Evolutionary conservation across 306 rosid species (phyloP), one percentile per base, ranked within the genome.

Genomic region (Castanea sativa): DNA sequence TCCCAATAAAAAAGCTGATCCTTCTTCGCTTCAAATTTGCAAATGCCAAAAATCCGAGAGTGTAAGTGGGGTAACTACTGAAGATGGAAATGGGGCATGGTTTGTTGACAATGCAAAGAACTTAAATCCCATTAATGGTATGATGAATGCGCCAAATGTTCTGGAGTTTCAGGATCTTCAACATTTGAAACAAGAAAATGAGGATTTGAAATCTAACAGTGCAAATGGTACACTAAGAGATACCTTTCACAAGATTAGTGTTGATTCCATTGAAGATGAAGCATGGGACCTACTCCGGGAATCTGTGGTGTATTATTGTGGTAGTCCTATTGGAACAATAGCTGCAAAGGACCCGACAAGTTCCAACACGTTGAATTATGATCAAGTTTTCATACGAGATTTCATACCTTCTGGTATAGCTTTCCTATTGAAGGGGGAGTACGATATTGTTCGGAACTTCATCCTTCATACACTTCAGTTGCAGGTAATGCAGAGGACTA

Each of bases 351-450:
- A 93, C 81, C 91, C 94, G 49, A 91, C 89, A 18, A 89, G 76
- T 78, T 81, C 96, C 77, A 89, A 73, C 83, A 83, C 77, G 67
- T 87, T 91, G 85, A 93, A 93, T 84, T 93, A 93, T 80, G 97
- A 93, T 79, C 97, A 93, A 75, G 96, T 93, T 83, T 93, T 93
- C 73, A 89, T 93, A 75, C 96, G 96, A 21, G 97, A 93, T 86
- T 93, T 93, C 83, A 87, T 93, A 88, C 97, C 97, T 85, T 91
- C 94, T 72, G 97, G 96, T 69, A 85, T 93, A 41, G 97, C 96
- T 58, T 93, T 93, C 91, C 84, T 93, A 15, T 80, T 93, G 87
- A 93, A 93, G 88, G 97, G 92, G 68, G 96, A 93, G 83, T 85
- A 88, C 53, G 97, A 93, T 59, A 93, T 93, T 85, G 97, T 93